Evolutionary conservation across 2,329 filamentous ascomycete species (phyloP).

Genomic region (Furcasterigmium furcatum): DNA sequence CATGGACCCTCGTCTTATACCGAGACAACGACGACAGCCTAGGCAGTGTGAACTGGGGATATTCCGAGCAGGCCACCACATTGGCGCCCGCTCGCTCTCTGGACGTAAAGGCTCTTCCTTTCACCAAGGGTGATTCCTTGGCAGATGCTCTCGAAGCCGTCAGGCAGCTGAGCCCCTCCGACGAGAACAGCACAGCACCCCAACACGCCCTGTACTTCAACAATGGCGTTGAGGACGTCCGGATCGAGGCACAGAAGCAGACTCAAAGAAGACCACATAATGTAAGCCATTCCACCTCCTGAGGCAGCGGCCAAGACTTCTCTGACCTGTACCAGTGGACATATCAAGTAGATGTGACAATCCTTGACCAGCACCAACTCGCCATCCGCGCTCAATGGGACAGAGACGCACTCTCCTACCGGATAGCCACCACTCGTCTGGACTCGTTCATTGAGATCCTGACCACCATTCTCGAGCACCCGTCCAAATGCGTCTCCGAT

Average conservation of each 20-base stretch:
- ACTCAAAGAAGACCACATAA: neutral
- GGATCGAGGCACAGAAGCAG: neutral
- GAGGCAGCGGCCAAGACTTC: neutral
- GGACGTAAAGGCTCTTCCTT: constrained; percentile 9
- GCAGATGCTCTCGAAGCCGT: constrained; percentile 8
- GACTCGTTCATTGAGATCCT: constrained; percentile 15
- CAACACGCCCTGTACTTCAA: constrained; percentile 11
- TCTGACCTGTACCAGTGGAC: constrained; percentile 12
- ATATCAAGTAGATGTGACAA: constrained; percentile 14
- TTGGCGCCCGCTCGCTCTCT: constrained; percentile 4
- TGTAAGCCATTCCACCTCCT: neutral
- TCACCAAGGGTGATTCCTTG: constrained; percentile 11
- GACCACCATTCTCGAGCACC: constrained; percentile 10
- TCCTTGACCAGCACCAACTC: constrained; percentile 8
- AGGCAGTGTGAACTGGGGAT: constrained; percentile 12
- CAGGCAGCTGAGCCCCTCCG: constrained; percentile 2
- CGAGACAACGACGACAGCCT: constrained; percentile 15
- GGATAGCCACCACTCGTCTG: constrained; percentile 12
- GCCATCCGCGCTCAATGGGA: constrained; percentile 14
- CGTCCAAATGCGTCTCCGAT: constrained; percentile 7
- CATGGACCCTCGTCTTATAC: constrained; percentile 17
- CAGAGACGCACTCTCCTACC: constrained; percentile 10
- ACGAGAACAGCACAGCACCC: neutral
- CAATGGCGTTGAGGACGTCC: neutral
- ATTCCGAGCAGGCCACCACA: constrained; percentile 4